Base-by-base conservation (phyloP, 2,329 filamentous ascomycete species). In the Scedosporium boydii region DNA sequence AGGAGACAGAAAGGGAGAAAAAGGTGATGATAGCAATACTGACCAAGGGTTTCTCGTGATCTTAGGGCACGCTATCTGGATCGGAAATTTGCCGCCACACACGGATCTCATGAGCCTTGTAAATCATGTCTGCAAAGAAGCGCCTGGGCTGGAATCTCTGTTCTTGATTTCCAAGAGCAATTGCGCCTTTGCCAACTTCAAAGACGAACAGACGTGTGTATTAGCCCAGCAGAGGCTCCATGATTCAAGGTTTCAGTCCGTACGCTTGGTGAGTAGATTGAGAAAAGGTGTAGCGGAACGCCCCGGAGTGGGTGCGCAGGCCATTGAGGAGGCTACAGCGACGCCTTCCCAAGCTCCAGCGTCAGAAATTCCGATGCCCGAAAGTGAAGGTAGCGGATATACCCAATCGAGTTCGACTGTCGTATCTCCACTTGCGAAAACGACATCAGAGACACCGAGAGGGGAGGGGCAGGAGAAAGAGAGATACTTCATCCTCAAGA, bases 141-240 rank as follows among this genome's bases (percentile, higher is more conserved):
- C 91, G 0, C 82, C 81, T 0, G 84, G 92, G 1, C 85, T 98
- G 23, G 90, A 96, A 71, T 96, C 92, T 57, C 78, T 98, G 0
- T 97, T 98, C 67, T 78, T 98, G 42, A 98, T 98, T 48, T 93
- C 93, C 0, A 97, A 97, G 73, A 97, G 93, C 72, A 97, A 97
- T 71, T 98, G 93, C 70, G 93, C 93, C 0, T 98, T 98, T 76
- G 91, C 96, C 66, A 98, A 98, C 70, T 98, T 96, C 73, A 90
- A 87, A 65, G 89, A 91, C 59, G 92, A 96, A 69, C 76, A 80
- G 3, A 85, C 86, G 4, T 97, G 92, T 70, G 76, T 83, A 6
- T 81, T 84, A 7, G 93, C 93, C 0, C 90, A 96, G 77, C 82
- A 86, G 56, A 87, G 90, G 67, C 88, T 98, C 55, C 91, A 98